These are phyloP conservation scores for Termitomyces sp. DNA, from an alignment of 768 basidiomycete genomes.

Conservation along the genomic window DNA sequence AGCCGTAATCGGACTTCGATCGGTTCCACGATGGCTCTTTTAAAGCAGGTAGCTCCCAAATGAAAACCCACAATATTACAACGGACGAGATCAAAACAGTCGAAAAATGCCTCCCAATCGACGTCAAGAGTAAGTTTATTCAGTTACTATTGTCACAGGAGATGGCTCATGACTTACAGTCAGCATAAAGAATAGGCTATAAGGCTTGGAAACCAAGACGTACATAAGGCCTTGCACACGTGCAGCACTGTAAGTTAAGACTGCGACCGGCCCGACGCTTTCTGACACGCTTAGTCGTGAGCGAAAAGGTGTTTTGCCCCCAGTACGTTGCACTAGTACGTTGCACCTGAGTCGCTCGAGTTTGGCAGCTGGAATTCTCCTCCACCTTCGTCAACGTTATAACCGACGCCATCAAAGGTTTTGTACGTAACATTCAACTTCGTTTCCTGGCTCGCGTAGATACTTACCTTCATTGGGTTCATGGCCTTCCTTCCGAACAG, in stretches of 20 bases:
- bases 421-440: not conserved
- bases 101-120: not conserved
- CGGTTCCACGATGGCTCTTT: not conserved
- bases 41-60: not conserved
- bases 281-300: too few species aligned
- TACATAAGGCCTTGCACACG: not conserved
- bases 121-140: not conserved
- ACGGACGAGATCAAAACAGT: not conserved
- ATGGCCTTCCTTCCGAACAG: not conserved
- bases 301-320: too few species aligned
- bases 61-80: not conserved
- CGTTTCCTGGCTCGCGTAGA: not conserved
- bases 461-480: too few species aligned
- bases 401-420: not conserved
- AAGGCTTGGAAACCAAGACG: not conserved
- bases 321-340: too few species aligned
- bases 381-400: not conserved
- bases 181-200: not conserved
- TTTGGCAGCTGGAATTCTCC: not conserved
- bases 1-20: not conserved
- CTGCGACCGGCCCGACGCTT: too few species aligned
- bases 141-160: not conserved
- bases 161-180: not conserved
- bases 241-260: too few species aligned
- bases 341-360: not conserved